Base-by-base conservation (phyloP, 2,329 filamentous ascomycete species). In the Arthrobotrys pseudoclavata region DNA sequence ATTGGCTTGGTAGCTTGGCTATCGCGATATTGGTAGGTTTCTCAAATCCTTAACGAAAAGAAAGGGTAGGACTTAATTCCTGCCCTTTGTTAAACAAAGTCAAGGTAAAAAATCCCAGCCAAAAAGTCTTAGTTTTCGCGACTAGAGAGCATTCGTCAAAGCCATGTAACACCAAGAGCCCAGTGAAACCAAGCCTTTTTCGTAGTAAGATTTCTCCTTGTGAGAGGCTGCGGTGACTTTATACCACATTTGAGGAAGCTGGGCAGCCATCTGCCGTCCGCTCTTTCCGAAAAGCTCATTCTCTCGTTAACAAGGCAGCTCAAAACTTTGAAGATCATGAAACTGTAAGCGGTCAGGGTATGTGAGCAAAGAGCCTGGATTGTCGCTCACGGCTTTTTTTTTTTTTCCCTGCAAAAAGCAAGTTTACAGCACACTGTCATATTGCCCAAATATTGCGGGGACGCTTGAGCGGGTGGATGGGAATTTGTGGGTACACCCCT, bases 311-410 rank as follows among this genome's bases (percentile, higher is more conserved):
- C 66, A n/a, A 62, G 74, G 74, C 67, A 77, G 61, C 74, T 77
- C 74, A 47, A 60, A 71, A 77, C 64, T 69, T 24, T 64, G 74
- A 77, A 67, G 74, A 77, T 77, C 67, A 62, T 68, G 74, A 77
- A 70, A 70, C 74, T 71, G 74, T 67, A 71, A 69, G 72, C 66
- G 66, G 66, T 66, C 29, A 53, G 61, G 72, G 72, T 70, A 66
- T 61, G 62, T 53, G 29, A 67, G 66, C 50, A 64, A 67, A 52
- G 22, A 62, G 66, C 63, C 66, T 67, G 66, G 72, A 70, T 76
- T 68, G 66, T 66, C 66, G 47, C 61, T 50, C 64, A 67, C 71
- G 62, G 47, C 20, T 60, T 24, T 60, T 42, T 55, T 50, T 48
- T 15, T 55, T 34, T 29, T 53, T 53, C 26, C n/a, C 20, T 42